Evolutionary conservation across 2,329 filamentous ascomycete species (phyloP).

Genomic region (Arthrinium puccinioides): DNA sequence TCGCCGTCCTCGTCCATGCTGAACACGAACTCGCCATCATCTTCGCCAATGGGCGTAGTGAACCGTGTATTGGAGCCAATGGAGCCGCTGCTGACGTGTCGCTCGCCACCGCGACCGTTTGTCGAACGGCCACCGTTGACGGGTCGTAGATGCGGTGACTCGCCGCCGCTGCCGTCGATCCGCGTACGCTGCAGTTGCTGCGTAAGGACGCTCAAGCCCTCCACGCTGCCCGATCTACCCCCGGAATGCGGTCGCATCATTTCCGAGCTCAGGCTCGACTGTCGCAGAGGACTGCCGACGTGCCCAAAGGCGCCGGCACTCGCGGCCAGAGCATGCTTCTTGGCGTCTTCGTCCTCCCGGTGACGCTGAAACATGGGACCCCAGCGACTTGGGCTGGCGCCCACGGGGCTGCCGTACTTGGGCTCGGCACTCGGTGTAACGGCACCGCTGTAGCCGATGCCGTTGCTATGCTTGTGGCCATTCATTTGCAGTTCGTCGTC

Average conservation of each 20-base stretch:
- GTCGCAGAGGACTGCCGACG: slow-evolving; percentile 58
- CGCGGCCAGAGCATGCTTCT: slow-evolving; percentile 38
- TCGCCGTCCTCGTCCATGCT: slow-evolving; percentile 57
- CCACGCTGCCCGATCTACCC: slow-evolving; percentile 34
- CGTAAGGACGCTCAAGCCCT: slow-evolving; percentile 51
- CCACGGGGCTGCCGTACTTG: slow-evolving; percentile 56
- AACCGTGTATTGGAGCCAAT: slow-evolving; percentile 52
- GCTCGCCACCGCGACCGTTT: slow-evolving; percentile 38
- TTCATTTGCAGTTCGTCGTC: slow-evolving; percentile 38
- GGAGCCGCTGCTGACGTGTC: slow-evolving; percentile 53
- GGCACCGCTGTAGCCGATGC: slow-evolving; percentile 28
- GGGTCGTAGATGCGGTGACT: slow-evolving; percentile 43
- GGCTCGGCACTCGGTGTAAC: slow-evolving; percentile 35
- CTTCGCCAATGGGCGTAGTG: slow-evolving; percentile 59
- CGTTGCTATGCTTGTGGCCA: slow-evolving; percentile 23
- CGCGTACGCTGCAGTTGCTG: slow-evolving; percentile 57
- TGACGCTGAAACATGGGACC: slow-evolving; percentile 53
- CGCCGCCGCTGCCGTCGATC: slow-evolving; percentile 37
- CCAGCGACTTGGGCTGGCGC: slow-evolving; percentile 54
- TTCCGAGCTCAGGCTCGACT: slow-evolving; percentile 52
- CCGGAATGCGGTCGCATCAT: slow-evolving; percentile 36
- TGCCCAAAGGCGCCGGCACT: slow-evolving; percentile 49
- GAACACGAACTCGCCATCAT: slow-evolving; percentile 57
- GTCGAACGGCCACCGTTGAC: slow-evolving; percentile 31
- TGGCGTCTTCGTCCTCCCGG: slow-evolving; percentile 48